These are phyloP conservation scores for Fusarium phyllophilum DNA, from an alignment of 2,329 filamentous ascomycete genomes.

Conservation along the genomic window DNA sequence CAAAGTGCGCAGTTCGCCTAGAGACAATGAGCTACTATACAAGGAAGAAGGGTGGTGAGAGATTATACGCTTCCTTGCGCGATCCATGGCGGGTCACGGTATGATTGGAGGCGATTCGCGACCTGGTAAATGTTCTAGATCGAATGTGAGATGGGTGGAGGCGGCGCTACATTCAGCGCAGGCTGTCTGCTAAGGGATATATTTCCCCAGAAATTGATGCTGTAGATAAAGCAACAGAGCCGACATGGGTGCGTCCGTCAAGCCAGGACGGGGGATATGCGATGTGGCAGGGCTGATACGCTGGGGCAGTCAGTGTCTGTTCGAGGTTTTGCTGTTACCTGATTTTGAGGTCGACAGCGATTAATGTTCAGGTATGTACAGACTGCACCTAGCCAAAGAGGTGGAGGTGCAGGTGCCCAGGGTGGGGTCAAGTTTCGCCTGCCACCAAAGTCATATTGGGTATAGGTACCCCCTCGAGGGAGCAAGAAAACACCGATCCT, in stretches of 20 bases:
- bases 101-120: conserved; percentile 41
- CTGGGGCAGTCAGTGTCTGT: conserved; percentile 11
- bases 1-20: conserved; percentile 89
- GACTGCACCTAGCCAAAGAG: neutral
- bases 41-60: neutral
- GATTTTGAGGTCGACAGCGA: conserved; percentile 34
- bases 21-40: conserved; percentile 25
- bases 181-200: conserved; percentile 56
- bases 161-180: conserved; percentile 60
- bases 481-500: too few relatives aligned
- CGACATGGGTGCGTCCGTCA: conserved; percentile 53
- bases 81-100: conserved; percentile 66
- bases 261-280: conserved; percentile 40
- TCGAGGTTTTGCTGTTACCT: conserved; percentile 33
- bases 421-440: conserved; percentile 8
- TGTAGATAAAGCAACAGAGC: conserved; percentile 50
- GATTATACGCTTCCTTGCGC: conserved; percentile 69
- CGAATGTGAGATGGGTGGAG: conserved; percentile 31
- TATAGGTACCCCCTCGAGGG: neutral
- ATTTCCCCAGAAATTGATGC: conserved; percentile 50
- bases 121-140: conserved; percentile 32
- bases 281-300: conserved; percentile 32
- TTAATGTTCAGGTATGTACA: conserved; percentile 8
- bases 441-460: neutral
- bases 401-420: conserved; percentile 21